Evolutionary conservation across 371 early-diverging fungal species (phyloP).

Genomic region (Rhizomucor pusillus): DNA sequence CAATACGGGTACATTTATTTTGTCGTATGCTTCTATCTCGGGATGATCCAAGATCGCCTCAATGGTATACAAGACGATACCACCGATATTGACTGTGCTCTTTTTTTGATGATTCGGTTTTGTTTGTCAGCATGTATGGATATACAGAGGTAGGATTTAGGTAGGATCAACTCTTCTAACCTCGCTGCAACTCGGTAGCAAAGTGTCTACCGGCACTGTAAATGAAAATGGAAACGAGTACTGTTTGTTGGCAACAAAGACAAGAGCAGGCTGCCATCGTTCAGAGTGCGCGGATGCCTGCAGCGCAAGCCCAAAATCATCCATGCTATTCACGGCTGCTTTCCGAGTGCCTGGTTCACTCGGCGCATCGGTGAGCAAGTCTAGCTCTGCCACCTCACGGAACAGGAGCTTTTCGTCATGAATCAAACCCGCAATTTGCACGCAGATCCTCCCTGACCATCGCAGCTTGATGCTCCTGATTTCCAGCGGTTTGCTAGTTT

Average conservation of each 20-base stretch:
- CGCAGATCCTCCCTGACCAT: constrained; percentile 13
- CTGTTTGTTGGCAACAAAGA: constrained; percentile 14
- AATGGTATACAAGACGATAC: not conserved
- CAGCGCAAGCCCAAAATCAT: too few relatives aligned
- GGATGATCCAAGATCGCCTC: constrained; percentile 9
- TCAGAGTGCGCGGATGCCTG: too few relatives aligned
- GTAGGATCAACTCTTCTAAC: too few relatives aligned
- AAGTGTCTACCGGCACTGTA: constrained; percentile 12
- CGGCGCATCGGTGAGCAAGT: constrained; percentile 1
- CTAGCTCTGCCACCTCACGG: constrained; percentile 5
- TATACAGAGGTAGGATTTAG: too few relatives aligned
- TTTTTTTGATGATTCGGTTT: too few relatives aligned
- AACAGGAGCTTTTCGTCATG: constrained; percentile 16
- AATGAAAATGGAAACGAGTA: constrained; percentile 22
- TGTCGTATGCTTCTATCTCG: not conserved
- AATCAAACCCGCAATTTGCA: constrained; percentile 6
- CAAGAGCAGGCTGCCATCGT: not conserved
- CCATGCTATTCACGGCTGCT: too few relatives aligned
- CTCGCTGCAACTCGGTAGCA: constrained; percentile 28
- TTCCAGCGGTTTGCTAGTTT: constrained; percentile 13
- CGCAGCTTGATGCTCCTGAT: constrained; percentile 7
- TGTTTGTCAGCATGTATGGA: too few relatives aligned
- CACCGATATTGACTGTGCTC: too few relatives aligned
- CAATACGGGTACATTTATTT: constrained; percentile 10
- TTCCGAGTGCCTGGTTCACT: too few relatives aligned